Evolutionary conservation across 495 filamentous ascomycete genomes (phyloP).

Genomic region (Penicillium tannophilum): DNA sequence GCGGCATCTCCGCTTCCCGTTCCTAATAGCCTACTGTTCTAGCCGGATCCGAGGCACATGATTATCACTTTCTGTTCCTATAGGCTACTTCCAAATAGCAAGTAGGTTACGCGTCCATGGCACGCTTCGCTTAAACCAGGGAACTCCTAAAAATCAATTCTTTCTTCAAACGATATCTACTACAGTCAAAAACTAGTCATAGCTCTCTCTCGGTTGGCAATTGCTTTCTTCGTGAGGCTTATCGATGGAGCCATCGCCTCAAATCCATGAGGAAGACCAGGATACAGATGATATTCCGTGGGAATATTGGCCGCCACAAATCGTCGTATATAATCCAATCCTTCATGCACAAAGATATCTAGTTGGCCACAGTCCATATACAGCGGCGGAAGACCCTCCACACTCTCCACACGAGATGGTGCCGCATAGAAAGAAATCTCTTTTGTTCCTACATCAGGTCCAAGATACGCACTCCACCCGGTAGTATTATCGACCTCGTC

Average conservation of each 20-base stretch:
- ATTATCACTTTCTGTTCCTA: no score
- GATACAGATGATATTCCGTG: constrained; percentile 33
- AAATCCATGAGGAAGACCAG: constrained; percentile 33
- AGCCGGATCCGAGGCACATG: background rate
- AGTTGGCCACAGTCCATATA: constrained; percentile 30
- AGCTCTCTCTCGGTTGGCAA: constrained; percentile 16
- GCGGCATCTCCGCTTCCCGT: constrained; percentile 7
- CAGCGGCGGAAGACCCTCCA: constrained; percentile 28
- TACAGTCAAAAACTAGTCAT: constrained; percentile 14
- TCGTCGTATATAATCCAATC: constrained; percentile 22
- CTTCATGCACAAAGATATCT: constrained; percentile 32
- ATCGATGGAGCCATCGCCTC: constrained; percentile 19
- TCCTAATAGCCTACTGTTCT: background rate
- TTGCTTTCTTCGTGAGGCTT: constrained; percentile 2
- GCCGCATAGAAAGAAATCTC: constrained; percentile 25
- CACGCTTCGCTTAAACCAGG: background rate
- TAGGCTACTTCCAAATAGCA: no score
- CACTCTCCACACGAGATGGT: constrained; percentile 22
- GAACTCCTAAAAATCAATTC: background rate
- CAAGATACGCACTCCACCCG: constrained; percentile 33
- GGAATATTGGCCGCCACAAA: constrained; percentile 25
- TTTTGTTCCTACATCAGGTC: constrained; percentile 20
- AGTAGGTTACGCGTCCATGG: background rate
- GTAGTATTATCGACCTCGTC: constrained; percentile 28
- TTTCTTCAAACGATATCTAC: background rate